Evolutionary conservation across 1,139 yeast species (phyloP).

Genomic region (Lodderomyces theae): DNA sequence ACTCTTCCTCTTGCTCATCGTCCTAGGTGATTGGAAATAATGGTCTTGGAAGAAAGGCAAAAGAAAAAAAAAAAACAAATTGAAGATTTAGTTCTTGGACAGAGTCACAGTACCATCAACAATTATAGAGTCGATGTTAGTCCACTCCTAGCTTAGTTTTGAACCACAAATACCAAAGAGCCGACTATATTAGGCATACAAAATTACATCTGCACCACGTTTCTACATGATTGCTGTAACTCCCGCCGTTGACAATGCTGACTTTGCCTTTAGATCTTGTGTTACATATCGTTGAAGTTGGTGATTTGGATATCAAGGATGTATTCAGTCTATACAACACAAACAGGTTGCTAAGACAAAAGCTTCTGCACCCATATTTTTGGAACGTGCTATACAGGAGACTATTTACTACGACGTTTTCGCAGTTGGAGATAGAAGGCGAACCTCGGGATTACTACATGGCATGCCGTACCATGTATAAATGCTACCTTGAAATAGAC

Average conservation of each 20-base stretch:
- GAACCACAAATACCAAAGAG: no score
- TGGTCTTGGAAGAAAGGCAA: background rate
- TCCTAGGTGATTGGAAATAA: background rate
- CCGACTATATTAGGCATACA: no score
- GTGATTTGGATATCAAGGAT: conserved; percentile 21
- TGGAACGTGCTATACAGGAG: conserved; percentile 13
- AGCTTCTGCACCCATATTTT: conserved; percentile 12
- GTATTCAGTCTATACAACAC: conserved; percentile 18
- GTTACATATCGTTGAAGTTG: conserved; percentile 15
- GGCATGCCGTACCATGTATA: background rate
- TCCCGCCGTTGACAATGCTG: conserved; percentile 6
- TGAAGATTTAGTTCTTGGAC: background rate
- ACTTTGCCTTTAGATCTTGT: conserved; percentile 14
- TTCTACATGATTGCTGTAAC: background rate
- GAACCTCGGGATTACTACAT: background rate
- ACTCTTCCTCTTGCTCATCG: conserved; percentile 26
- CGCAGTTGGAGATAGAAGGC: conserved; percentile 4
- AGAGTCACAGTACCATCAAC: no score
- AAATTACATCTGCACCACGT: background rate
- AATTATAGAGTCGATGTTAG: no score
- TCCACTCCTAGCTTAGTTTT: no score
- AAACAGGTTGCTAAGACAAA: conserved; percentile 12
- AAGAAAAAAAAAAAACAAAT: background rate
- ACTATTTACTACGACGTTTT: conserved; percentile 2
- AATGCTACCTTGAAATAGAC: conserved; percentile 1